Conservation (phyloP, 2,329 filamentous ascomycete species). For the Arthrobotrys sphaeroides region DNA sequence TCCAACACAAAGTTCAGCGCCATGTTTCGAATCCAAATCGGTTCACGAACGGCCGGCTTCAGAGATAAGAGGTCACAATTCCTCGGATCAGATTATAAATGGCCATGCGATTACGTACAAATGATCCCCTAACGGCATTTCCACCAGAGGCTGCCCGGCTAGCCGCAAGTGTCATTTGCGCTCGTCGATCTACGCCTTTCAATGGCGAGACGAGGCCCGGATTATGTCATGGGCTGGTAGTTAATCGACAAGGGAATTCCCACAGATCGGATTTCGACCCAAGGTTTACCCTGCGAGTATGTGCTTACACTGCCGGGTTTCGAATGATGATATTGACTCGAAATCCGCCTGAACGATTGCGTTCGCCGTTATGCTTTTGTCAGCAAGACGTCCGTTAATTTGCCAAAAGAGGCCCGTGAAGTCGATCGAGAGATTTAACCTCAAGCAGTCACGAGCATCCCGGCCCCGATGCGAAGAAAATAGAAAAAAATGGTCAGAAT, state of each 20-base stretch:
- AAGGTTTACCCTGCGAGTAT: not conserved
- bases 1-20: not conserved
- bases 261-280: constrained; percentile 10
- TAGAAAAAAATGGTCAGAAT: not conserved
- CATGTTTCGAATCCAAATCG: not conserved
- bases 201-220: not conserved
- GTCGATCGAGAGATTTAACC: not conserved
- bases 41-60: not conserved
- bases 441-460: not conserved
- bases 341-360: not conserved
- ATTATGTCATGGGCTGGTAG: constrained; percentile 29
- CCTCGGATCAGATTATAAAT: constrained; percentile 36
- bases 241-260: constrained; percentile 12
- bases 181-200: not conserved
- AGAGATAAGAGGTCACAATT: not conserved
- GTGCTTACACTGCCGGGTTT: not conserved
- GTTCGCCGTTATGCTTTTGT: constrained; percentile 4
- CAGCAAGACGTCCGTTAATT: not conserved
- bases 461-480: not conserved
- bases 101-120: constrained; percentile 33
- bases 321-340: constrained; percentile 1
- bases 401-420: not conserved
- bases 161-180: constrained; percentile 1
- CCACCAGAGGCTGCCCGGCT: not conserved
- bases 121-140: constrained; percentile 1